Base-by-base conservation (phyloP, 306 rosid genomes). In the Vigna mungo region DNA sequence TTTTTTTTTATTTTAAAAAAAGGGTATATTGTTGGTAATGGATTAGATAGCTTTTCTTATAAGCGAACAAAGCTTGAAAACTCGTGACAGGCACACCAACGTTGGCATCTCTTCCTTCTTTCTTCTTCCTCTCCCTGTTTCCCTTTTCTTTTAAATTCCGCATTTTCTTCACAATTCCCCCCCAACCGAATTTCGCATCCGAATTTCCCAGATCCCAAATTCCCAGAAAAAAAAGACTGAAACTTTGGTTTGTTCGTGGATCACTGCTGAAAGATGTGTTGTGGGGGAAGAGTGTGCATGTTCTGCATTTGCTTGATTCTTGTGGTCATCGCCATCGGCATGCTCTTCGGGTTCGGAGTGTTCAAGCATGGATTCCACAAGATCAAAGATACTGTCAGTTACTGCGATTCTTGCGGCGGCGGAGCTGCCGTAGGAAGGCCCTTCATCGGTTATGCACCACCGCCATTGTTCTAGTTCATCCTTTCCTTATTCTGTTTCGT, bases 301-400 rank as follows among this genome's bases (percentile, higher is more conserved):
- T 61, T 84, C 1, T 93, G 96, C 90, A 82, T 85, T 11, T 93
- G 96, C 75, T 12, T 93, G 73, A 37, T 89, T 41, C 73, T 88
- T 16, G 84, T 89, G 67, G 91, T 80, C 49, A 75, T 93, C 13
- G 11, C 67, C 2, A 79, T 93, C 58, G 94, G 96, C 2, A 6
- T 89, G n/a, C 6, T 93, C 2, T 90, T 90, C 37, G 96, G 96
- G 2, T 93, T 87, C 68, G 96, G 96, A 44, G 94, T 93, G 11
- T 93, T 90, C 96, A 87, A 89, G 66, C 72, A 89, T 59, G 96
- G 96, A 1, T 90, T 90, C 48, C 94, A 90, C 77, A 93, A 90
- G 80, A 7, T 90, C 8, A 89, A 90, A 61, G 85, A 85, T 20
- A 79, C 91, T 8, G 82, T 88, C 27, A 25, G 49, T 77, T 47